Evolutionary conservation across 106 monocot genomes (phyloP).

Genomic region (Acorus calamus): DNA sequence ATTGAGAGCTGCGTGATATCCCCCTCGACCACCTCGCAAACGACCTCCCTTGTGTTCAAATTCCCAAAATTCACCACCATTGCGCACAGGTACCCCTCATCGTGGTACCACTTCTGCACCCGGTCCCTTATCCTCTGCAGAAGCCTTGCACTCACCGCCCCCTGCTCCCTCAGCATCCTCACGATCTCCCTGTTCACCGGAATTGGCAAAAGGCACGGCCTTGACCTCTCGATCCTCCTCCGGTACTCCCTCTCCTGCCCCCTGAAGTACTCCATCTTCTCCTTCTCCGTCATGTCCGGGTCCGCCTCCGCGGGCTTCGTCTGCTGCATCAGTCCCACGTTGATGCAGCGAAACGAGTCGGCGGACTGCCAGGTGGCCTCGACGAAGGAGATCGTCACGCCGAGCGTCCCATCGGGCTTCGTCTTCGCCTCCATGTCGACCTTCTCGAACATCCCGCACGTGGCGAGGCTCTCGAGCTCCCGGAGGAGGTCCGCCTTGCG

Average conservation of each 20-base stretch:
- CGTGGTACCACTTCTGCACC: slow-evolving; percentile 97
- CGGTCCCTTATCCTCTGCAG: slow-evolving; percentile 84
- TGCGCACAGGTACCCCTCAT: slow-evolving; percentile 94
- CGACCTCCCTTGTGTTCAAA: slow-evolving; percentile 83
- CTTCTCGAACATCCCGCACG: slow-evolving; percentile 97
- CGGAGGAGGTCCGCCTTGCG: slow-evolving; percentile 76
- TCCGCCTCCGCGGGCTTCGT: slow-evolving; percentile 77
- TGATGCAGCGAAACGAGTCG: slow-evolving; percentile 77
- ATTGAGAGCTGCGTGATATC: slow-evolving; percentile 75
- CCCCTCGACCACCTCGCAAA: slow-evolving; percentile 96
- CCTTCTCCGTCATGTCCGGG: slow-evolving; percentile 87
- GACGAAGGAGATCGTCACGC: slow-evolving; percentile 54
- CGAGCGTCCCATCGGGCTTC: slow-evolving; percentile 78
- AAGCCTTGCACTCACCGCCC: slow-evolving; percentile 85
- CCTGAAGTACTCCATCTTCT: slow-evolving; percentile 82
- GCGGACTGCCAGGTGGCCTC: slow-evolving; percentile 97
- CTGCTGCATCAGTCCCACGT: slow-evolving; percentile 82
- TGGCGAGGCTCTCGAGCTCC: slow-evolving; percentile 81
- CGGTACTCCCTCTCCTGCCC: slow-evolving; percentile 77
- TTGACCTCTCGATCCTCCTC: slow-evolving; percentile 54
- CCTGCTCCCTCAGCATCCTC: slow-evolving; percentile 63
- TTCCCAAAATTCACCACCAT: slow-evolving; percentile 98
- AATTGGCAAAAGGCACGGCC: slow-evolving; percentile 62
- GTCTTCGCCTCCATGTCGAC: slow-evolving; percentile 86
- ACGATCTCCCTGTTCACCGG: slow-evolving; percentile 69